Evolutionary conservation across 2,329 filamentous ascomycete genomes (phyloP).

Genomic region (Dactylellina drechsleri): DNA sequence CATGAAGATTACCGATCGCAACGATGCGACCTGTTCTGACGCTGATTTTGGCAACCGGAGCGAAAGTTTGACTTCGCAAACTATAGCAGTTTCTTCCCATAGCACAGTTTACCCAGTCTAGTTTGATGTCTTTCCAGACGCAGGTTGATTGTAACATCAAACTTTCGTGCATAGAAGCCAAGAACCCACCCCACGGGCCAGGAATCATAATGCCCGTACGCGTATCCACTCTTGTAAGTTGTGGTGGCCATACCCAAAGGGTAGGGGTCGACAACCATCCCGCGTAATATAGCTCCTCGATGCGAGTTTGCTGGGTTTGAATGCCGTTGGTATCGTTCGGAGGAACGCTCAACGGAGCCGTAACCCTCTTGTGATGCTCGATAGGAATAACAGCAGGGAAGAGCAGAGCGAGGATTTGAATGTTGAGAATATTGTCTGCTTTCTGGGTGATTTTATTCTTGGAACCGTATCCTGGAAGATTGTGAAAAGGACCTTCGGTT

Average conservation of each 20-base stretch:
- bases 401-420: slow-evolving; percentile 38
- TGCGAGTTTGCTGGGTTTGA: not conserved
- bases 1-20: slow-evolving; percentile 27
- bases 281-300: slow-evolving; percentile 17
- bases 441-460: slow-evolving; percentile 39
- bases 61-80: slow-evolving; percentile 19
- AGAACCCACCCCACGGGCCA: slow-evolving; percentile 37
- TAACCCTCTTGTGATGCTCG: slow-evolving; percentile 11
- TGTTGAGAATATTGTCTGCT: slow-evolving; percentile 46
- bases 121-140: slow-evolving; percentile 7
- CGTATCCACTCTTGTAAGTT: not conserved
- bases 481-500: slow-evolving; percentile 46
- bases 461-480: slow-evolving; percentile 49
- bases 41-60: slow-evolving; percentile 27
- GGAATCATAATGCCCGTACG: slow-evolving; percentile 15
- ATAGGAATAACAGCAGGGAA: slow-evolving; percentile 18
- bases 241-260: slow-evolving; percentile 26
- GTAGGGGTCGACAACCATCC: slow-evolving; percentile 31
- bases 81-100: slow-evolving; percentile 1
- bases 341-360: slow-evolving; percentile 16
- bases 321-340: not conserved
- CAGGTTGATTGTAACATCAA: slow-evolving; percentile 30
- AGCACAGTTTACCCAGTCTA: slow-evolving; percentile 34
- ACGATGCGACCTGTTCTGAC: slow-evolving; percentile 23
- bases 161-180: slow-evolving; percentile 35